Evolutionary conservation across 2,329 filamentous ascomycete species (phyloP), one percentile per base, ranked within the genome.

Genomic region (Penicillium griseofulvum): DNA sequence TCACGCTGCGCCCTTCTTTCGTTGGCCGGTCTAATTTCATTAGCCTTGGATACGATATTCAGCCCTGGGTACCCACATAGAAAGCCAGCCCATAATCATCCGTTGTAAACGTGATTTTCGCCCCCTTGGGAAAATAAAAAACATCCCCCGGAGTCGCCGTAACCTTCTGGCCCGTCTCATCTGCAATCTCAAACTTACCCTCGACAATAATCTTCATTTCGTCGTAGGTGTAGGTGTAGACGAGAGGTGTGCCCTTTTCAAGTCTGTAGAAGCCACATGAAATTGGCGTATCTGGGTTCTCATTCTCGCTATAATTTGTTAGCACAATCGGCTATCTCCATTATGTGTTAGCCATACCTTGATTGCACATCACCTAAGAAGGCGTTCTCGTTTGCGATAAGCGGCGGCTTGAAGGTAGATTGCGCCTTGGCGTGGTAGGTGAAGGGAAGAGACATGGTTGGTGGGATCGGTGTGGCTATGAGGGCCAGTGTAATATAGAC

Each of bases 181-280:
- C 86, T 29, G 76, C 77, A 64, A 89, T 87, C 58, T 84, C 81
- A 66, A 85, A 87, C 61, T 82, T 79, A 14, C 86, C 87, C 64
- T 88, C 86, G 10, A 89, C 73, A 60, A 89, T 86, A 67, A 89
- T 87, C 77, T 89, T 89, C 83, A 87, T 87, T 76, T 89, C 87
- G 66, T 89, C 82, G 72, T 88, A 89, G 38, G 78, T 84, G 73
- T 89, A 89, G 31, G 80, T 83, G 75, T 89, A 89, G 9, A 85
- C 83, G 17, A 89, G 79, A 1, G 85, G 83, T 4, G 84, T 84
- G 63, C 86, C 86, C 62, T 87, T 86, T 65, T 87, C 84, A 11
- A 89, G 77, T 12, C 86, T 80, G 76, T 87, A 89, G 68, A 89
- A 82, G 22, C 87, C 87, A 8, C 78, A 77, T 0, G 82, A 83